phyloP scores from a whole-genome alignment of 305 asterid genomes.

The Fraxinus velutina region DNA sequence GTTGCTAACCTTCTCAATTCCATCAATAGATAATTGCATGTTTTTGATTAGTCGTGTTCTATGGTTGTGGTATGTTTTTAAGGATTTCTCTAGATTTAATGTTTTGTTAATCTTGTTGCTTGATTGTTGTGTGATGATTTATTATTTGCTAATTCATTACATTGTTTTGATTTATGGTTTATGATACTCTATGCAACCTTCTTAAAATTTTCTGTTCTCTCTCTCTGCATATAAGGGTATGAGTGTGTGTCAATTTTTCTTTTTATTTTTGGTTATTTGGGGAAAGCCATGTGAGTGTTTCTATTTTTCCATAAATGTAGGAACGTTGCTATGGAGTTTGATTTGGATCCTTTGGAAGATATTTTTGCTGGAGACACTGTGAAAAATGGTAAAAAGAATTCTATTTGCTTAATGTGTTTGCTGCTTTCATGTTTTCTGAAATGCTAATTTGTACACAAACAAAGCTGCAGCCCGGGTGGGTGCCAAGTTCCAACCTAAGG shows the following conservation, averaged over 20 bases:
- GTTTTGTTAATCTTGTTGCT: no score
- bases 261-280: neutral
- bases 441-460: neutral
- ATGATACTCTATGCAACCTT: neutral
- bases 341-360: conserved; percentile 36
- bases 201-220: neutral
- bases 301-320: neutral
- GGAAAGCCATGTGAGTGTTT: neutral
- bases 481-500: conserved; percentile 65
- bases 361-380: conserved; percentile 27
- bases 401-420: neutral
- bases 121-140: no score
- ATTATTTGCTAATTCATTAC: no score
- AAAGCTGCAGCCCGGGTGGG: conserved; percentile 44
- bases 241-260: neutral
- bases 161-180: neutral
- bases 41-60: no score
- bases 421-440: neutral
- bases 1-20: neutral
- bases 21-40: neutral
- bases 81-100: no score
- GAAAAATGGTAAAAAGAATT: conserved; percentile 30
- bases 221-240: neutral
- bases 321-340: conserved; percentile 27
- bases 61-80: no score